A percentile compares a stretch with the other conserved stretches of the same genome.
phyloP scores from a whole-genome alignment of 1,284 basidiomycete species.

The Takashimella koratensis region DNA sequence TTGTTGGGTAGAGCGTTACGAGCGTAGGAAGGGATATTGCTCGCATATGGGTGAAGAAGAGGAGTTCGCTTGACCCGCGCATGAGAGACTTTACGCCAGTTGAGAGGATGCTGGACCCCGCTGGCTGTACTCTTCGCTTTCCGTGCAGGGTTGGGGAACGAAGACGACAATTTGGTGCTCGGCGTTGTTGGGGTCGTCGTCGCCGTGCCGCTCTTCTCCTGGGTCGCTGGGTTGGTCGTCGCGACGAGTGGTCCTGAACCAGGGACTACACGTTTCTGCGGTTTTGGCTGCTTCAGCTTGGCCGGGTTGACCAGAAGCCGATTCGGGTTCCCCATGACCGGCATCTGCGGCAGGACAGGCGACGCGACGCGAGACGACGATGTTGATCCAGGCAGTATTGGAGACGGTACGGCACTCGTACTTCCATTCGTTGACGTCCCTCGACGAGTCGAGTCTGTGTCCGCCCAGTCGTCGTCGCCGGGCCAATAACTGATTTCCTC shows the following conservation, averaged over 20 bases:
- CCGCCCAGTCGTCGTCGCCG: conserved; percentile 24
- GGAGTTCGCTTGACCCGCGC: conserved; percentile 1
- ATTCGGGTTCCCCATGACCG: conserved; percentile 7
- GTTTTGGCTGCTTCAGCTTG: neutral
- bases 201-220: neutral
- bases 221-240: neutral
- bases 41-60: conserved; percentile 25
- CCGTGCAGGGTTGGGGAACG: neutral
- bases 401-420: neutral
- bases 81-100: conserved; percentile 38
- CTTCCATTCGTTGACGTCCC: neutral
- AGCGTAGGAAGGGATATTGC: conserved; percentile 33
- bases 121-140: neutral
- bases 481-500: conserved; percentile 37
- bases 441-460: conserved; percentile 8
- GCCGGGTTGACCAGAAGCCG: conserved; percentile 6
- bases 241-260: too few species aligned
- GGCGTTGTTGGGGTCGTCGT: neutral
- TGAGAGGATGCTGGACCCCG: conserved; percentile 22
- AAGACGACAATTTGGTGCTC: neutral
- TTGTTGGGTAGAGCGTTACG: conserved; percentile 25
- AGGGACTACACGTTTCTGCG: too few species aligned
- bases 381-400: neutral
- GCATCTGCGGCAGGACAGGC: neutral
- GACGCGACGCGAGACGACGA: conserved; percentile 3